Percentiles rank a stretch among this genome's conserved stretches.
Evolutionary conservation across 345 rosid species (phyloP).

Genomic region (Populus euphratica): DNA sequence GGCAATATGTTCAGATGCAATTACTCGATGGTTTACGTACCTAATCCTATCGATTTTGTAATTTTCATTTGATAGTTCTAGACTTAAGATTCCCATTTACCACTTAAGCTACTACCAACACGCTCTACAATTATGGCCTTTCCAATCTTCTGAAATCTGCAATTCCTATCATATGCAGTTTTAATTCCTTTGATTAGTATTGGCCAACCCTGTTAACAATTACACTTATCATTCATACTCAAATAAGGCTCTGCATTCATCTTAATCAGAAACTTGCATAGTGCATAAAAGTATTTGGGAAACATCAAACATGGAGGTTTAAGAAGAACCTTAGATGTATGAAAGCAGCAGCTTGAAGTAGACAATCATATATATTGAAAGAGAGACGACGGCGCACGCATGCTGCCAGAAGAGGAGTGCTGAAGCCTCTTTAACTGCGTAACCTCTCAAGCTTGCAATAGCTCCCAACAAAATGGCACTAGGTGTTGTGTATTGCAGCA

Average conservation of each 20-base stretch:
- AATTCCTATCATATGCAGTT: background rate
- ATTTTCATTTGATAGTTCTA: background rate
- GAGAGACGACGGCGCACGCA: conserved; percentile 66
- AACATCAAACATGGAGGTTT: background rate
- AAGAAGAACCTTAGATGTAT: conserved; percentile 16
- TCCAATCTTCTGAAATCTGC: background rate
- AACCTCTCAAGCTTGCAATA: conserved; percentile 85
- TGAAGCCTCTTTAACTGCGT: conserved; percentile 80
- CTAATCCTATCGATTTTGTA: background rate
- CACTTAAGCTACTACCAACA: background rate
- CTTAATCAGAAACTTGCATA: background rate
- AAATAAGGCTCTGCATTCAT: background rate
- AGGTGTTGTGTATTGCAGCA: conserved; percentile 87
- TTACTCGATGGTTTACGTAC: no score
- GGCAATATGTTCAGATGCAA: background rate
- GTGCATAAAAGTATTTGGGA: background rate
- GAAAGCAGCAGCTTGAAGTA: conserved; percentile 58
- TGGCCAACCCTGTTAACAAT: background rate
- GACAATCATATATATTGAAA: conserved; percentile 62
- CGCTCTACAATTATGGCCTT: background rate
- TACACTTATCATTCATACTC: background rate
- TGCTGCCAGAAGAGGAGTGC: conserved; percentile 97
- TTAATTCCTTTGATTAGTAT: background rate
- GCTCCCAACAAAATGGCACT: conserved; percentile 90
- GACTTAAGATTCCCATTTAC: background rate